Conservation (phyloP, 139 green algal genomes). For the Raphidocelis subcapitata region DNA sequence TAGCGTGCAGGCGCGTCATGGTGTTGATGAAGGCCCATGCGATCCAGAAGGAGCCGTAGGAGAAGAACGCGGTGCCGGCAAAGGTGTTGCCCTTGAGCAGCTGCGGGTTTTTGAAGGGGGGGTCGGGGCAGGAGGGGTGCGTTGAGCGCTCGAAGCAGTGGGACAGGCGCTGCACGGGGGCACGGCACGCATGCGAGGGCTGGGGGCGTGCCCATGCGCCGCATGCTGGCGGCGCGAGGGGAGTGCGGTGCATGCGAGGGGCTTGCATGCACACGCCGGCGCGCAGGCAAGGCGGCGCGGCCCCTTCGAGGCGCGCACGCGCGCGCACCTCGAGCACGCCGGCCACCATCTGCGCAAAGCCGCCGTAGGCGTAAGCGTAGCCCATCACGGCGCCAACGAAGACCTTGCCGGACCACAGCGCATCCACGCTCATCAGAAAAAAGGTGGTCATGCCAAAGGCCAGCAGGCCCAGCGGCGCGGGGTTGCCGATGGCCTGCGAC, state of each 20-base stretch:
- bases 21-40: constrained; percentile 37
- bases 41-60: constrained; percentile 71
- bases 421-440: constrained; percentile 45
- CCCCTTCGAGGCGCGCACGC: too few relatives aligned
- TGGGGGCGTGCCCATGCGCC: too few relatives aligned
- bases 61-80: constrained; percentile 62
- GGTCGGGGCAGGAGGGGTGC: not conserved
- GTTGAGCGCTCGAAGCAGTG: not conserved
- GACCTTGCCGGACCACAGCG: constrained; percentile 24
- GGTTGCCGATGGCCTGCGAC: too few relatives aligned
- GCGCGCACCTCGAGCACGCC: constrained; percentile 62
- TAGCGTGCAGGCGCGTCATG: not conserved
- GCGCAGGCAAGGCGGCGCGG: too few relatives aligned
- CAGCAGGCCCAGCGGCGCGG: constrained; percentile 33
- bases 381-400: constrained; percentile 36
- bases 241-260: not conserved
- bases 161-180: not conserved
- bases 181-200: too few relatives aligned
- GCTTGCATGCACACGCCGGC: not conserved
- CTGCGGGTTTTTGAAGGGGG: constrained; percentile 9
- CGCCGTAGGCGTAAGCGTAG: constrained; percentile 66
- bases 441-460: constrained; percentile 48
- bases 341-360: constrained; percentile 64
- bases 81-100: constrained; percentile 71
- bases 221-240: too few relatives aligned